These are phyloP conservation scores for Fusarium tanahbumbuense DNA, from an alignment of 2,329 filamentous ascomycete species.

Conservation along the genomic window DNA sequence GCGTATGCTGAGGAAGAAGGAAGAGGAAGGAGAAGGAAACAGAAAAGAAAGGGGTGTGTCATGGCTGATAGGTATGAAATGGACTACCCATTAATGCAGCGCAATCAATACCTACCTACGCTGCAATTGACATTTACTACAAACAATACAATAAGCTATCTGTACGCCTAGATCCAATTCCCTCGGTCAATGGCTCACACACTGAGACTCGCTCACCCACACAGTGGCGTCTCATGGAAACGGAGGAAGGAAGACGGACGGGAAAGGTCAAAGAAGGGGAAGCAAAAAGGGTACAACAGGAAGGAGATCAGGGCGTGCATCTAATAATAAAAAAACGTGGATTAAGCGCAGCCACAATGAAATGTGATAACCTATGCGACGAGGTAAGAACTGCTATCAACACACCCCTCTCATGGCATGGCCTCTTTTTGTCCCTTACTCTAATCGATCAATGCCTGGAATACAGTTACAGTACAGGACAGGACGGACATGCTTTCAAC, in stretches of 20 bases:
- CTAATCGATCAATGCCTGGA: conserved; percentile 18
- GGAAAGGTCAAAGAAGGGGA: conserved; percentile 15
- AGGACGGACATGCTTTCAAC: background rate
- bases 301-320: conserved; percentile 5
- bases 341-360: conserved; percentile 26
- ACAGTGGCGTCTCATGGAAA: conserved; percentile 30
- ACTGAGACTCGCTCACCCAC: conserved; percentile 8
- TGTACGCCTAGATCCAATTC: conserved; percentile 4
- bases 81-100: conserved; percentile 3
- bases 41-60: conserved; percentile 22
- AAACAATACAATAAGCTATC: background rate
- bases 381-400: conserved; percentile 5
- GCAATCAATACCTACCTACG: background rate
- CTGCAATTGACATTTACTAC: too few relatives aligned
- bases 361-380: conserved; percentile 26
- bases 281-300: conserved; percentile 1
- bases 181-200: conserved; percentile 15
- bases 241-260: conserved; percentile 19
- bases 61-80: conserved; percentile 34
- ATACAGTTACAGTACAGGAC: background rate
- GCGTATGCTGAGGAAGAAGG: background rate
- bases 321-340: conserved; percentile 30
- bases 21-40: conserved; percentile 5
- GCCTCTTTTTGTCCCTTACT: conserved; percentile 12
- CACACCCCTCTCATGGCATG: conserved; percentile 5